A percentile compares a stretch with the other conserved stretches of the same genome.
These are phyloP conservation scores for Saccharomyces uvarum DNA, from an alignment of 1,139 yeast species.

Conservation along the genomic window DNA sequence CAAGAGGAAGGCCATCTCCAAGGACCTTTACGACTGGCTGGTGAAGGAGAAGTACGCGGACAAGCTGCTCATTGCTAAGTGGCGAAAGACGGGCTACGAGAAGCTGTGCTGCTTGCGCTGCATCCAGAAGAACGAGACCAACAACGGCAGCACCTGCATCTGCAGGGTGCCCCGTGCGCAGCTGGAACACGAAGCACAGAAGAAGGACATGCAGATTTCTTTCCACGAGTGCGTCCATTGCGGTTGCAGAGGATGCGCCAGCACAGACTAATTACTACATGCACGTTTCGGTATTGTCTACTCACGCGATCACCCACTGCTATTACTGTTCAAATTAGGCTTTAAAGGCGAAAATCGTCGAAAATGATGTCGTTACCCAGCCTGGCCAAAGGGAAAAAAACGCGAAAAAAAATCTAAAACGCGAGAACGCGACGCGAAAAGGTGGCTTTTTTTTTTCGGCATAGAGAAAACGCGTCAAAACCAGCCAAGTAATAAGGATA, in stretches of 20 bases:
- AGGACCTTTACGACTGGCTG: conserved; percentile 71
- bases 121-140: conserved; percentile 56
- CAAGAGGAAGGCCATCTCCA: conserved; percentile 57
- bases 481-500: background rate
- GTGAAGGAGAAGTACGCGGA: conserved; percentile 62
- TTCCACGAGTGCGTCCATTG: conserved; percentile 69
- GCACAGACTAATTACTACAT: conserved; percentile 46
- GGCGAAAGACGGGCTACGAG: conserved; percentile 90
- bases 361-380: background rate
- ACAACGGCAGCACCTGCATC: conserved; percentile 64
- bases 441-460: background rate
- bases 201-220: conserved; percentile 18
- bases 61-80: conserved; percentile 69
- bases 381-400: background rate
- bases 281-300: background rate
- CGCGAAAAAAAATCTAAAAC: background rate
- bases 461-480: background rate
- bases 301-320: background rate
- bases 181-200: conserved; percentile 34
- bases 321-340: background rate
- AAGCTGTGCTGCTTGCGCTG: conserved; percentile 78
- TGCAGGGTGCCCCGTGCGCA: conserved; percentile 75
- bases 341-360: background rate
- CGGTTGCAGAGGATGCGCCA: conserved; percentile 85
- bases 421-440: conserved; percentile 1